Conservation (phyloP, 2,329 filamentous ascomycete genomes). For the Pyricularia sp. region DNA sequence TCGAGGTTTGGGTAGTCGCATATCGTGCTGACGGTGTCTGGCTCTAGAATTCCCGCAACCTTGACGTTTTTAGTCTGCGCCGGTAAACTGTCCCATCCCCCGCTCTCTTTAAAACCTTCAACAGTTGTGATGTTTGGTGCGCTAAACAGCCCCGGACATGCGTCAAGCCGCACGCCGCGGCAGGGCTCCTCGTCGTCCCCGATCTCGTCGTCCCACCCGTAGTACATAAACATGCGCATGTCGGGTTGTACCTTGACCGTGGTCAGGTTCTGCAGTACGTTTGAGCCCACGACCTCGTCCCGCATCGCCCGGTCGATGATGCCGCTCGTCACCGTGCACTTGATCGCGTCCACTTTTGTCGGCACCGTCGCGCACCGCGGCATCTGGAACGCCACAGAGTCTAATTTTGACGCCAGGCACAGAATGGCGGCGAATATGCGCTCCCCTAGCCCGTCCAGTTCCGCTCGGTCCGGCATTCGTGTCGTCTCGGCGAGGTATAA, state of each 20-base stretch:
- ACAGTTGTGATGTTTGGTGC: slow-evolving; percentile 3
- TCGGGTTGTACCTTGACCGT: slow-evolving; percentile 3
- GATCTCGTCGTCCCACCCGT: slow-evolving; percentile 3
- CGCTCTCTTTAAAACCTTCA: slow-evolving; percentile 5
- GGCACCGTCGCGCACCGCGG: background rate
- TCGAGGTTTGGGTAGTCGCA: slow-evolving; percentile 5
- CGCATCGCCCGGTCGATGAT: slow-evolving; percentile 5
- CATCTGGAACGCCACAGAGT: slow-evolving; percentile 5
- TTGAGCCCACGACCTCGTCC: slow-evolving; percentile 1
- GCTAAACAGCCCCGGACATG: slow-evolving; percentile 3
- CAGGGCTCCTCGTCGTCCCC: slow-evolving; percentile 2
- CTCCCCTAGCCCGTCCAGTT: slow-evolving; percentile 1
- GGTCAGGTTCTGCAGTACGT: slow-evolving; percentile 3
- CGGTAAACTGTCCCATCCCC: slow-evolving; percentile 2
- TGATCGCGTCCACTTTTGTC: background rate
- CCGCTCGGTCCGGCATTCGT: background rate
- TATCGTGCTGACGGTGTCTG: slow-evolving; percentile 1
- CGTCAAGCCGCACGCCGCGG: slow-evolving; percentile 1
- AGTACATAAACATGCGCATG: slow-evolving; percentile 3
- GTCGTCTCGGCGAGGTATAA: background rate
- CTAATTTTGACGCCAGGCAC: slow-evolving; percentile 1
- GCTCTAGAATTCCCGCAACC: background rate
- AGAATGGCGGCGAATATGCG: slow-evolving; percentile 5
- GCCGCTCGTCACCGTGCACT: background rate
- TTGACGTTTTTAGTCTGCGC: background rate